phyloP scores from a whole-genome alignment of 2,329 filamentous ascomycete genomes.

The Aschersonia sp. region DNA sequence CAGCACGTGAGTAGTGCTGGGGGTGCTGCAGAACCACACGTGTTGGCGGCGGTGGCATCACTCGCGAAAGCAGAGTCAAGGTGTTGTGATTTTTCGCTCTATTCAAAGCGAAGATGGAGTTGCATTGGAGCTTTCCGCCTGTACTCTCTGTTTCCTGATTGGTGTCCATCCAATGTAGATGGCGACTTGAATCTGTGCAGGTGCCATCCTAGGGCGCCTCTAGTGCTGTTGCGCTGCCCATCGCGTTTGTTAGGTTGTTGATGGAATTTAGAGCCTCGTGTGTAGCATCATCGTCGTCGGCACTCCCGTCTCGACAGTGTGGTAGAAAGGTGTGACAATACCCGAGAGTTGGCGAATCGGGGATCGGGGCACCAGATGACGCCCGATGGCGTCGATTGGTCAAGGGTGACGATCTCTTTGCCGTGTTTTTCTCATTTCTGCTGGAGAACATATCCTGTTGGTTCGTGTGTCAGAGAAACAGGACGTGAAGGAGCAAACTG shows the following conservation, averaged over 20 bases:
- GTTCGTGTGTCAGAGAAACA: not conserved
- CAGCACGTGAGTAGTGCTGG: too few relatives aligned
- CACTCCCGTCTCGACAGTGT: not conserved
- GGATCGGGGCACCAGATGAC: not conserved
- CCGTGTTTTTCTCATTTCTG: not conserved
- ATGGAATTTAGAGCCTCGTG: not conserved
- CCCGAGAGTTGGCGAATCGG: not conserved
- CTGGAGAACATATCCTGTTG: not conserved
- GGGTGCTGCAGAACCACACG: too few relatives aligned
- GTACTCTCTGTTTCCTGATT: too few relatives aligned
- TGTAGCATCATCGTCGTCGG: not conserved
- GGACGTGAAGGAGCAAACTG: too few relatives aligned
- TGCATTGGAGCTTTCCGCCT: not conserved
- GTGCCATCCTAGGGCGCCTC: too few relatives aligned
- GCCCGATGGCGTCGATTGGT: not conserved
- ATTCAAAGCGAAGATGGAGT: slow-evolving; percentile 10
- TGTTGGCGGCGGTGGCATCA: not conserved
- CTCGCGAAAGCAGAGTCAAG: slow-evolving; percentile 9
- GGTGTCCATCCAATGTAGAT: too few relatives aligned
- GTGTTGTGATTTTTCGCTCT: slow-evolving; percentile 8
- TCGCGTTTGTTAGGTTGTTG: not conserved
- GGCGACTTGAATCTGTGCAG: too few relatives aligned
- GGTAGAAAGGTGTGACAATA: not conserved
- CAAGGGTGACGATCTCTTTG: not conserved
- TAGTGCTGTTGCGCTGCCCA: too few relatives aligned